Base-by-base conservation (phyloP, 495 filamentous ascomycete species). In the Podospora tetraspora region DNA sequence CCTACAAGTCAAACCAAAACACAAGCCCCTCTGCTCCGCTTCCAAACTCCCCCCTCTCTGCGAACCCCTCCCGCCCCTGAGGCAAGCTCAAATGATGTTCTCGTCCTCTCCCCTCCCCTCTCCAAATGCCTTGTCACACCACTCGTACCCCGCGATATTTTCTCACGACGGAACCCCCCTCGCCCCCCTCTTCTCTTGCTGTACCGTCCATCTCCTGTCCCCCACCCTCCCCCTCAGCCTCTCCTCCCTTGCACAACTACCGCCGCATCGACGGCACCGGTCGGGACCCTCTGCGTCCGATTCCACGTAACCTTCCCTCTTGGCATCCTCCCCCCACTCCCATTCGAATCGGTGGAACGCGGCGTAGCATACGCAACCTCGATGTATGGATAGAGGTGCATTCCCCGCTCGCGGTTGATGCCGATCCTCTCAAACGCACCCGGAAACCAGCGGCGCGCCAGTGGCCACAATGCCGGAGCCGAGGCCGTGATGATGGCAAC, bases 401-500 rank as follows among this genome's bases (percentile, higher is more conserved):
- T 52, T 9, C 43, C 43, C 16, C 69, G 69, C 59, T 71, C 71
- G 63, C 69, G 69, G 62, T 77, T 63, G 64, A 75, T 69, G 24
- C 75, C 70, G 65, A 77, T 63, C 7, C 67, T 63, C 32, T 69
- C 67, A 30, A 74, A 74, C 37, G 66, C 61, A 21, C 57, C 60
- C 2, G 69, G 73, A 43, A 77, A 74, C 70, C 71, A 74, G 11
- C 59, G 43, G 34, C 75, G 72, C 24, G 75, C 73, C 16, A 81
- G 71, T 1, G 80, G 80, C 65, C 79, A 73, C 22, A 82, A 68
- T 9, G 79, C 72, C 24, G 80, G 79, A 0, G 73, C 72, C 13
- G 79, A 85, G 9, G 84, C 84, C 1, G 82, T 80, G 30, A 85
- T 74, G 64, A 86, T 79, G n/a, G 83, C 83, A 6, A 85, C 71